Evolutionary conservation across 352 stramenopile genomes (phyloP), one percentile per base, ranked within the genome.

Genomic region (Globisporangium mamillatum): DNA sequence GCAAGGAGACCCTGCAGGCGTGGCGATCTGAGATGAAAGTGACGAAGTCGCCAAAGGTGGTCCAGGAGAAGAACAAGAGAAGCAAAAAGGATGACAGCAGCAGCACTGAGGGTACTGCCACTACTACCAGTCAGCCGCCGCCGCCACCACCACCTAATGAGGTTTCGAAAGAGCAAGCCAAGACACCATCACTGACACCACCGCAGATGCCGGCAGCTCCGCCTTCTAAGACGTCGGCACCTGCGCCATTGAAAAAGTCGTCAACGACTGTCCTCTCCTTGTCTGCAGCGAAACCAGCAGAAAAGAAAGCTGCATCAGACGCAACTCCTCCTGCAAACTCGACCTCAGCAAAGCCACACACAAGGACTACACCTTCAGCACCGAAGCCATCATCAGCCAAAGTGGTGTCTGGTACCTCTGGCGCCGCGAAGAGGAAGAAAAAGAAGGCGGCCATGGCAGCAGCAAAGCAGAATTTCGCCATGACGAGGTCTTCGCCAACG

Each of bases 1-100:
- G 65, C 32, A 65, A 59, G 29, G 65, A 70, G 34, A 66, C 65
- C 24, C 46, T 70, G 16, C 46, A 60, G 46, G 46, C 46, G 46
- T 70, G 65, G 65, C 63, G 63, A 9, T 34, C 55, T 1, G 63
- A 69, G 32, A 63, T 69, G 63, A 64, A 63, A 48, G 63, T 63
- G 25, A 18, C 10, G 9, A 66, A 66, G 16, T 2, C 25, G 32
- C 1, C 25, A 4, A 66, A 58, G 20, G 0, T 29, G 24, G 55
- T 18, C 16, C 34, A 60, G 18, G 55, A 61, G 56, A 61, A 61
- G 32, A 61, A 32, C 29, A 61, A 61, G 32, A 29, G 20, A 10
- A 27, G 9, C 9, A 56, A 56, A 22, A 52, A 52, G 18, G 44
- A 52, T 4, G 44, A 52, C 1, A 44, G 44, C 36, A 22, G 12